Evolutionary conservation across 345 rosid species (phyloP).

Genomic region (Camelina laxa): DNA sequence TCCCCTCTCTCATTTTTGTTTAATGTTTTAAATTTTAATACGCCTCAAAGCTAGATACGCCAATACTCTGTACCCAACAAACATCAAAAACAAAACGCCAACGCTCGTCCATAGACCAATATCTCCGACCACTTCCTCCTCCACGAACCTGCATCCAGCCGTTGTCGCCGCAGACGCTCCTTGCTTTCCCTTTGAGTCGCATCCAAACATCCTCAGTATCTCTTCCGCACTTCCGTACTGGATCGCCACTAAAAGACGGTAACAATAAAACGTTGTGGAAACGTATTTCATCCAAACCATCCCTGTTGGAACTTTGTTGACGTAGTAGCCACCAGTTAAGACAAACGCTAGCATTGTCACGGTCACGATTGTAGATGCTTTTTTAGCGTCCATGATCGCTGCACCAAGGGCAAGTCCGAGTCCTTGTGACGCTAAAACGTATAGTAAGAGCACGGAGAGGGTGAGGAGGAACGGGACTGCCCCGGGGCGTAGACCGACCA

Average conservation of each 20-base stretch:
- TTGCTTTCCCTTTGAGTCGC: conserved; percentile 32
- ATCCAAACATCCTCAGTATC: conserved; percentile 56
- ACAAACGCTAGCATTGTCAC: conserved; percentile 90
- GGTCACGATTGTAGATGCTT: conserved; percentile 82
- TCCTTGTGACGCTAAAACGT: conserved; percentile 88
- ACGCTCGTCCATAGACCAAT: conserved; percentile 57
- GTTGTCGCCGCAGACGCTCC: neutral
- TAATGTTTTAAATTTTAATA: conserved; percentile 41
- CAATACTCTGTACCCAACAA: conserved; percentile 75
- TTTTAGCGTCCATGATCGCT: conserved; percentile 87
- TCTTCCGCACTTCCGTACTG: conserved; percentile 68
- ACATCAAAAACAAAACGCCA: conserved; percentile 63
- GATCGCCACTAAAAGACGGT: conserved; percentile 61
- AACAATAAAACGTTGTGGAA: conserved; percentile 76
- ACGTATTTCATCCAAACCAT: conserved; percentile 82
- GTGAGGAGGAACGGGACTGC: conserved; percentile 57
- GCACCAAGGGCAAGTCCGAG: conserved; percentile 89
- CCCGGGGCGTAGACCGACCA: conserved; percentile 74
- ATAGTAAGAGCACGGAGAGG: conserved; percentile 63
- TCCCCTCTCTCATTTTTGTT: neutral
- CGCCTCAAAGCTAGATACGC: conserved; percentile 86
- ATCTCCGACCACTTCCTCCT: conserved; percentile 71
- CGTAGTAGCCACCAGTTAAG: conserved; percentile 83
- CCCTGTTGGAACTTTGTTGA: conserved; percentile 74
- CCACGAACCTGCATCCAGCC: conserved; percentile 61